Conservation (phyloP, 306 rosid species). For the Malus sylvestris region DNA sequence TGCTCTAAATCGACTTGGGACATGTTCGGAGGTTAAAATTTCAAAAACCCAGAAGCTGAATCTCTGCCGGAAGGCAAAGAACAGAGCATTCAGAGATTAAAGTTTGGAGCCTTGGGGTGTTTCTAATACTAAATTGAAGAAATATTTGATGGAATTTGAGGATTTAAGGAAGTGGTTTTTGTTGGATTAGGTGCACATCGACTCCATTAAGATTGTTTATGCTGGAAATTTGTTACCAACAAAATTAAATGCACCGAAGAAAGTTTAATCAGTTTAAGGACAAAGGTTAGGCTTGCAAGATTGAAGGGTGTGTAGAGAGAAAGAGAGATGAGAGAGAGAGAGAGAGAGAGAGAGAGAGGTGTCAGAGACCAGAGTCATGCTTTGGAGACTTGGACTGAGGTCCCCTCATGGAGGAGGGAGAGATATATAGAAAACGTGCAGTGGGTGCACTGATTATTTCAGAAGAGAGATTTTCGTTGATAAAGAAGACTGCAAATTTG, state of each 20-base stretch:
- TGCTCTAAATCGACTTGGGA: conserved; percentile 66
- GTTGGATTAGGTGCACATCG: conserved; percentile 49
- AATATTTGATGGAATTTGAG: conserved; percentile 2
- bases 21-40: conserved; percentile 41
- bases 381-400: conserved; percentile 26
- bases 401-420: conserved; percentile 26
- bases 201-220: conserved; percentile 31
- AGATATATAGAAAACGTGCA: conserved; percentile 36
- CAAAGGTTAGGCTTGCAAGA: neutral
- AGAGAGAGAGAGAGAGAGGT: conserved; percentile 4
- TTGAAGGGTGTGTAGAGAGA: conserved; percentile 13
- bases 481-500: conserved; percentile 15
- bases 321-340: conserved; percentile 9
- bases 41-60: conserved; percentile 26
- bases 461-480: conserved; percentile 27
- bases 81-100: neutral
- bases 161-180: conserved; percentile 28
- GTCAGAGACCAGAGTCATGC: conserved; percentile 25
- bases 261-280: neutral
- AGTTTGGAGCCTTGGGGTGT: neutral
- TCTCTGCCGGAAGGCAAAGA: conserved; percentile 1
- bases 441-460: conserved; percentile 37
- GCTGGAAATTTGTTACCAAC: conserved; percentile 2
- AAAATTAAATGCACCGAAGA: neutral
- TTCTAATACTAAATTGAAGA: neutral